Percentiles rank a stretch among this genome's conserved stretches.
Evolutionary conservation across 345 rosid species (phyloP).

Genomic region (Bretschneidera sinensis): DNA sequence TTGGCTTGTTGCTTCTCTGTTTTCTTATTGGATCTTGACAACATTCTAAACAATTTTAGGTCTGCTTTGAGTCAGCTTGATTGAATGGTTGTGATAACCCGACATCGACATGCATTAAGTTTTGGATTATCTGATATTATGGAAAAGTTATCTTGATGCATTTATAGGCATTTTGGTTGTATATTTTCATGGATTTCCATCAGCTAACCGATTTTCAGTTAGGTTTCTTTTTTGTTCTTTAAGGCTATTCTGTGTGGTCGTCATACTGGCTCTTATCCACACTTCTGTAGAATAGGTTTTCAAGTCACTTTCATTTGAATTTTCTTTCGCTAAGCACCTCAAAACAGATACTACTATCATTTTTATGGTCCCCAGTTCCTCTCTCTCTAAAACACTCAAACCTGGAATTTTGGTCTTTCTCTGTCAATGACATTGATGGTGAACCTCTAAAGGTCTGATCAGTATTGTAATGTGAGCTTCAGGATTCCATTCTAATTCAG

Average conservation of each 20-base stretch:
- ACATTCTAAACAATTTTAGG: not conserved
- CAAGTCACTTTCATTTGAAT: constrained; percentile 22
- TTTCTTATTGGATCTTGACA: not conserved
- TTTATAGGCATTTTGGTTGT: constrained; percentile 15
- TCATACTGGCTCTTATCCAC: constrained; percentile 27
- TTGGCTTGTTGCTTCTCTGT: not conserved
- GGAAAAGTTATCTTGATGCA: constrained; percentile 14
- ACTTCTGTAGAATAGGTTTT: constrained; percentile 11
- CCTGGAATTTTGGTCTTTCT: no score
- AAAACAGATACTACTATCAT: not conserved
- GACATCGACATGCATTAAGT: no score
- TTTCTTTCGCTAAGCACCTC: not conserved
- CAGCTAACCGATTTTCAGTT: not conserved
- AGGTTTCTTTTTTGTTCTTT: constrained; percentile 12
- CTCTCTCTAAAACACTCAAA: no score
- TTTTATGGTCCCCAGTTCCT: not conserved
- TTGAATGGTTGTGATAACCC: no score
- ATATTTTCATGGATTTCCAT: constrained; percentile 14
- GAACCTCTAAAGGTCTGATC: no score
- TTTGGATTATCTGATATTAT: constrained; percentile 4
- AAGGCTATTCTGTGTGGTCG: constrained; percentile 31
- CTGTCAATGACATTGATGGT: no score
- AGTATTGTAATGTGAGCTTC: no score
- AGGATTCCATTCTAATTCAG: no score
- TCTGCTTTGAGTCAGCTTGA: not conserved